These are phyloP conservation scores for Hypoxylon sp. DNA, from an alignment of 2,329 filamentous ascomycete species.

Conservation along the genomic window DNA sequence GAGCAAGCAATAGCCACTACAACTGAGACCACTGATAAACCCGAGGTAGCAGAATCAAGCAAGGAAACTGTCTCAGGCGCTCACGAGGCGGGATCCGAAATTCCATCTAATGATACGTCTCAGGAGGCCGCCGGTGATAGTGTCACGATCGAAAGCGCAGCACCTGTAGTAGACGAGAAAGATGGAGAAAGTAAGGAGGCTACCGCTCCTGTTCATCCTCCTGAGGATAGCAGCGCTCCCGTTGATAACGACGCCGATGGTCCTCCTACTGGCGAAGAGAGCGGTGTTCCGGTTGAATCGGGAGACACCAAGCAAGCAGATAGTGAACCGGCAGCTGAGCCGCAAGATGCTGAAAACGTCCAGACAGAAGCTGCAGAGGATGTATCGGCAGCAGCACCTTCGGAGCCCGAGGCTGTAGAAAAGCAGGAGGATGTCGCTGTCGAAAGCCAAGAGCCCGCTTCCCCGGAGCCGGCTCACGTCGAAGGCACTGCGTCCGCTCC, in stretches of 20 bases:
- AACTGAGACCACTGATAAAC: background rate
- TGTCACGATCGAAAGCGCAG: background rate
- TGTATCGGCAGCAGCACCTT: background rate
- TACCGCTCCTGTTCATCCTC: background rate
- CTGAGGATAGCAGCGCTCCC: background rate
- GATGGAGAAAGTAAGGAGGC: background rate
- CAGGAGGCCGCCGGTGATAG: background rate
- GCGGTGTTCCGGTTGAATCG: background rate
- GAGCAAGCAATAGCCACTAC: background rate
- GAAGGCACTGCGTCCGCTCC: background rate
- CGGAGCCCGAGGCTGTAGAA: background rate
- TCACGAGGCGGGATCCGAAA: background rate
- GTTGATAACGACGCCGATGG: background rate
- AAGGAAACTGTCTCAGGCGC: background rate
- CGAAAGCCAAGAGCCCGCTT: slow-evolving; percentile 25
- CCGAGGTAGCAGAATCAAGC: slow-evolving; percentile 1
- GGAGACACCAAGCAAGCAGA: background rate
- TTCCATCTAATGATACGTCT: background rate
- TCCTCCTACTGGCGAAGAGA: background rate
- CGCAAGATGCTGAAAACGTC: background rate
- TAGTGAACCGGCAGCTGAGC: background rate
- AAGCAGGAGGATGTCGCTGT: slow-evolving; percentile 4
- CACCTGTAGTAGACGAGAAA: background rate
- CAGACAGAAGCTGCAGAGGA: background rate
- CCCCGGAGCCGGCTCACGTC: background rate